phyloP scores from a whole-genome alignment of 768 basidiomycete species.

The Paxillus ammoniavirescens region DNA sequence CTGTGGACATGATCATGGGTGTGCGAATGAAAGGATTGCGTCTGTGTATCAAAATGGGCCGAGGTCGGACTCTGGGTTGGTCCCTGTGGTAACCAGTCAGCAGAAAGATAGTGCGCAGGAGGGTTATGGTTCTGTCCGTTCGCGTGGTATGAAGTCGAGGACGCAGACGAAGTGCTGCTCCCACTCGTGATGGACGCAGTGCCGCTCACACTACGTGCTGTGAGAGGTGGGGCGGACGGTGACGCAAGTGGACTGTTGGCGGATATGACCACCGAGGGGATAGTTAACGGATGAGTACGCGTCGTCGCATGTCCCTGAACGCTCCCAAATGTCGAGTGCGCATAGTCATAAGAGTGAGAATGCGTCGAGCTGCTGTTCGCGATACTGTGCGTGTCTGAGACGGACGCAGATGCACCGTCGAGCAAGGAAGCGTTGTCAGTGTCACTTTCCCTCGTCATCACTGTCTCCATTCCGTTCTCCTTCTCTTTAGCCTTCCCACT shows the following conservation, averaged over 20 bases:
- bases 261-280: constrained; percentile 31
- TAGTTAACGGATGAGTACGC: constrained; percentile 3
- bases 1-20: background rate
- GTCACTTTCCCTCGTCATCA: constrained; percentile 19
- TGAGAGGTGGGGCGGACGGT: background rate
- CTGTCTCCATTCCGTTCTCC: background rate
- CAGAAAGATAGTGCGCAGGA: constrained; percentile 22
- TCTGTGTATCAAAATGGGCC: constrained; percentile 1
- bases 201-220: constrained; percentile 20
- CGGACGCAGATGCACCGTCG: constrained; percentile 22
- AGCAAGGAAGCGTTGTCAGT: constrained; percentile 23
- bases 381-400: constrained; percentile 25
- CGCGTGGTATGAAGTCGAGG: constrained; percentile 7
- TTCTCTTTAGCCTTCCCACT: constrained; percentile 6
- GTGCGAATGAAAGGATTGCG: background rate
- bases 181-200: constrained; percentile 20
- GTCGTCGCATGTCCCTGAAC: background rate
- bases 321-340: background rate
- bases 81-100: constrained; percentile 24
- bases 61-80: background rate
- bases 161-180: constrained; percentile 22
- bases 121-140: constrained; percentile 5
- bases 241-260: constrained; percentile 14
- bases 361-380: constrained; percentile 26
- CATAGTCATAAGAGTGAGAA: constrained; percentile 20